A percentile compares a stretch with the other conserved stretches of the same genome.
Conservation (phyloP, 2,329 filamentous ascomycete genomes). For the Exophiala viscosa region DNA sequence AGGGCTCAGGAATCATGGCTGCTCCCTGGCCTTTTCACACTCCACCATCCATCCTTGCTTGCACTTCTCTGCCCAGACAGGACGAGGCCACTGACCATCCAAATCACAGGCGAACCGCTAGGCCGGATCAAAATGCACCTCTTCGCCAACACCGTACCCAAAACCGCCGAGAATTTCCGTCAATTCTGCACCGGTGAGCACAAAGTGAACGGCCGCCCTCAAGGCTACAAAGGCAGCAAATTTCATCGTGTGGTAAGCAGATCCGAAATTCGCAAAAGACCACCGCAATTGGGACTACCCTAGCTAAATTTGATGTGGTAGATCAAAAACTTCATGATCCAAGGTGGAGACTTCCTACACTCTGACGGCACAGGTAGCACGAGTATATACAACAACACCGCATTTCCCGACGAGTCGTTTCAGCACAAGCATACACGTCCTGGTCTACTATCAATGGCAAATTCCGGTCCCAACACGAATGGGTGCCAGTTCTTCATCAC, state of each 20-base stretch:
- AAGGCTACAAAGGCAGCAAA: constrained; percentile 91
- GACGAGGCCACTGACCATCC: neutral
- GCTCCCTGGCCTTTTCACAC: too few relatives aligned
- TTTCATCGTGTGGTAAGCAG: constrained; percentile 83
- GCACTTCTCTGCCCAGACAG: too few relatives aligned
- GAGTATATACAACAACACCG: constrained; percentile 79
- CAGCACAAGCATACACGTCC: constrained; percentile 70
- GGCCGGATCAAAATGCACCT: constrained; percentile 88
- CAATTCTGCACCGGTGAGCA: constrained; percentile 94
- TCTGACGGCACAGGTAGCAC: constrained; percentile 86
- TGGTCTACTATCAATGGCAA: constrained; percentile 93
- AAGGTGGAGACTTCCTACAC: constrained; percentile 93
- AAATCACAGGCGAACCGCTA: constrained; percentile 67
- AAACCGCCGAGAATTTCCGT: constrained; percentile 93
- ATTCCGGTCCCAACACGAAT: constrained; percentile 87
- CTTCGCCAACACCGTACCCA: constrained; percentile 77
- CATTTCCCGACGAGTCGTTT: constrained; percentile 91
- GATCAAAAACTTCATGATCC: constrained; percentile 97
- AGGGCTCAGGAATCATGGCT: too few relatives aligned
- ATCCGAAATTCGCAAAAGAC: neutral
- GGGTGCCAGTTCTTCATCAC: constrained; percentile 98
- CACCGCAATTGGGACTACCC: too few relatives aligned
- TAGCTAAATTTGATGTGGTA: constrained; percentile 50
- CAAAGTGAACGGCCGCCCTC: constrained; percentile 72
- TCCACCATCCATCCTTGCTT: too few relatives aligned